A percentile compares a stretch with the other conserved stretches of the same genome.
These are phyloP conservation scores for Nicotiana undulata DNA, from an alignment of 257 asterid genomes.

Conservation along the genomic window DNA sequence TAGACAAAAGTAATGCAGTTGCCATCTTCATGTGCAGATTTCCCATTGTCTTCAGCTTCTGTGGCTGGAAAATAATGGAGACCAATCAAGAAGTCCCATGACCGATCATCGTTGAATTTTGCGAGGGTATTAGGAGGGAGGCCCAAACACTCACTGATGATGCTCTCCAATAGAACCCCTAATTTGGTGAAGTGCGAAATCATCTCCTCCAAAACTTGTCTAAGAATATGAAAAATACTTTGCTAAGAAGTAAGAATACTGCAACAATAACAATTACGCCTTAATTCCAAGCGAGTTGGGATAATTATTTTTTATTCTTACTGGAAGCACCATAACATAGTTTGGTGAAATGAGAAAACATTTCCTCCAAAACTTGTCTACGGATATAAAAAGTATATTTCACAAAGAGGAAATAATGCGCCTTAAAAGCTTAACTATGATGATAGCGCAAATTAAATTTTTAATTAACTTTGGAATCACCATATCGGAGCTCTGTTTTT, in stretches of 20 bases:
- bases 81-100: constrained; percentile 47
- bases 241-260: no score
- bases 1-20: constrained; percentile 30
- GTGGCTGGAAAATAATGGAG: constrained; percentile 35
- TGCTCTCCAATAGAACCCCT: constrained; percentile 26
- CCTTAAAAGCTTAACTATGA: no score
- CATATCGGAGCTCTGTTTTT: no score
- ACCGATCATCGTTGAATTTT: constrained; percentile 35
- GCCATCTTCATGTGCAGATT: constrained; percentile 39
- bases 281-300: no score
- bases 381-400: no score
- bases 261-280: no score
- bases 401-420: no score
- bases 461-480: no score
- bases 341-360: constrained; percentile 20
- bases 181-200: constrained; percentile 24
- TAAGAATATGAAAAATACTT: neutral
- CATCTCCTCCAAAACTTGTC: constrained; percentile 36
- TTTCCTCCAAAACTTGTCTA: constrained; percentile 38
- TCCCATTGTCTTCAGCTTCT: constrained; percentile 29
- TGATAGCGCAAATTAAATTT: no score
- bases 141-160: constrained; percentile 47
- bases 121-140: constrained; percentile 35
- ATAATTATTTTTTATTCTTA: neutral
- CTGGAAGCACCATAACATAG: neutral